Evolutionary conservation across 1,139 yeast species (phyloP).

Genomic region (Debaryomyces fabryi): DNA sequence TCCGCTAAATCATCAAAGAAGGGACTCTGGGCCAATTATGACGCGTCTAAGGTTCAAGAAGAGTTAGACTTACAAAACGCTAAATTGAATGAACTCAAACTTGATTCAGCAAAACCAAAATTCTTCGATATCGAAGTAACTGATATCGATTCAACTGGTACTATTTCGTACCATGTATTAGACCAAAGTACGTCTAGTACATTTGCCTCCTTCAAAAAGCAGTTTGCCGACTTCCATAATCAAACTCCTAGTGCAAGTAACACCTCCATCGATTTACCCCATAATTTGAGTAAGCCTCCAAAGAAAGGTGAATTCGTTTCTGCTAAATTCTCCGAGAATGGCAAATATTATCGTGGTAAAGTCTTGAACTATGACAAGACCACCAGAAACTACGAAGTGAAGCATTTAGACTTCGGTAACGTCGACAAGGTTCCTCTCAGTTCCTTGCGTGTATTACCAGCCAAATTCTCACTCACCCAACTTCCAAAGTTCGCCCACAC

Average conservation of each 20-base stretch:
- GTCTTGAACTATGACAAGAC: conserved; percentile 55
- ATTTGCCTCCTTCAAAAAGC: conserved; percentile 47
- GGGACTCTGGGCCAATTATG: conserved; percentile 72
- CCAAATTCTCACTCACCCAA: conserved; percentile 44
- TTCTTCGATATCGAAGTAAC: conserved; percentile 68
- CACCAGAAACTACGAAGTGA: conserved; percentile 50
- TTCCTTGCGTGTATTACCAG: conserved; percentile 58
- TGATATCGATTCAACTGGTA: conserved; percentile 51
- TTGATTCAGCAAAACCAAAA: conserved; percentile 42
- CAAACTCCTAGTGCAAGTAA: conserved; percentile 43
- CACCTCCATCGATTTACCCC: conserved; percentile 48
- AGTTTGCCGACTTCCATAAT: conserved; percentile 48
- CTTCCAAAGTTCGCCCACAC: conserved; percentile 62
- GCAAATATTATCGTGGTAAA: conserved; percentile 63
- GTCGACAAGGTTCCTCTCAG: conserved; percentile 49
- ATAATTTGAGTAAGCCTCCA: conserved; percentile 47
- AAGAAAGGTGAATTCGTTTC: conserved; percentile 63
- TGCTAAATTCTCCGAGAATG: conserved; percentile 56
- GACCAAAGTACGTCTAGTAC: conserved; percentile 37
- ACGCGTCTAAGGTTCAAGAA: conserved; percentile 33
- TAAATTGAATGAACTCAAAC: conserved; percentile 23
- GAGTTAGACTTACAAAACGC: conserved; percentile 26
- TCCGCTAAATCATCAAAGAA: conserved; percentile 54
- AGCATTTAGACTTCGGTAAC: conserved; percentile 70
- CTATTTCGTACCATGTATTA: conserved; percentile 54